A percentile compares a stretch with the other conserved stretches of the same genome.
phyloP scores from a whole-genome alignment of 2,329 filamentous ascomycete species.

The Dothistroma pini region DNA sequence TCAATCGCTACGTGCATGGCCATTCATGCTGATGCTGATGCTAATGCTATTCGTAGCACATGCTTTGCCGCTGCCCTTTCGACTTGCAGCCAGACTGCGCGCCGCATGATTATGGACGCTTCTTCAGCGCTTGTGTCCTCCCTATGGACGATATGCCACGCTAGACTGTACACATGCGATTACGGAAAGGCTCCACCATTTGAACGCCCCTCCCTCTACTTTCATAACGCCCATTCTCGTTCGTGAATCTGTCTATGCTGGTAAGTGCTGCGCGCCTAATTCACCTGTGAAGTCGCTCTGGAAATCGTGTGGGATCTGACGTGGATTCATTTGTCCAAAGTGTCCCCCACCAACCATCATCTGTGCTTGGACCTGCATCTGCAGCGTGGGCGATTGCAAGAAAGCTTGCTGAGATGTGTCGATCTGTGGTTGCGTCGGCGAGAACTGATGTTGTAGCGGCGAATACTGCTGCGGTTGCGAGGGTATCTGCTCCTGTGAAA shows the following conservation, averaged over 20 bases:
- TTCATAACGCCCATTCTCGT: background rate
- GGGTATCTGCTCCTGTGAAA: background rate
- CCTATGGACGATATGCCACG: too few species aligned
- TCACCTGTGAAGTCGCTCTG: background rate
- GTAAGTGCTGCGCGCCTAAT: background rate
- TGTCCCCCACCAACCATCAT: background rate
- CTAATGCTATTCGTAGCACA: too few species aligned
- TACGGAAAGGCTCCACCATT: background rate
- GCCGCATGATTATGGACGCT: too few species aligned
- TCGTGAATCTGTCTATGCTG: background rate
- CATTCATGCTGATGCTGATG: too few species aligned
- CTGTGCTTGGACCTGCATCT: background rate
- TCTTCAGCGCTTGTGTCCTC: too few species aligned
- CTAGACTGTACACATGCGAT: background rate
- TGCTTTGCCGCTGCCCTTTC: too few species aligned
- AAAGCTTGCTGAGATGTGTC: slow-evolving; percentile 1
- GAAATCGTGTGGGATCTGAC: background rate
- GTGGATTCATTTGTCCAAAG: background rate
- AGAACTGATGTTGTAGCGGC: slow-evolving; percentile 7
- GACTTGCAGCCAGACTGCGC: too few species aligned
- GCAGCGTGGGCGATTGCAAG: slow-evolving; percentile 1
- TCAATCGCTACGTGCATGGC: too few species aligned
- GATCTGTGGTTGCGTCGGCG: background rate
- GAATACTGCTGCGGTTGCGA: slow-evolving; percentile 2
- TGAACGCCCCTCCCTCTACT: too few species aligned